Base-by-base conservation (phyloP, 805 yeast genomes). In the Nakazawaea siamensis region DNA sequence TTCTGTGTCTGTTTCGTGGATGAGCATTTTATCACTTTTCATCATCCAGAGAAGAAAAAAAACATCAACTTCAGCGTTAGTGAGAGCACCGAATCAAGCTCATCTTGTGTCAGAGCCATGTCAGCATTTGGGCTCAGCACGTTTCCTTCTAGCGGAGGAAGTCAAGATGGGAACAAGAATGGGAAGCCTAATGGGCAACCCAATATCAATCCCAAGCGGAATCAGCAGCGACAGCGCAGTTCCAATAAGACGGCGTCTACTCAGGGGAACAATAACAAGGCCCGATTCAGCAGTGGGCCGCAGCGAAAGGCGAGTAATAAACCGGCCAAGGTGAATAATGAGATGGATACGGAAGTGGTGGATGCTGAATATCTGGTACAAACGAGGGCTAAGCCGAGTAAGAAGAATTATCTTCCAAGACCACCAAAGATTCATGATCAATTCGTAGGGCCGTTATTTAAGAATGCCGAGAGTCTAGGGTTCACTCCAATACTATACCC, bases 371-470 rank as follows among this genome's bases (percentile, higher is more conserved):
- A 32, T 18, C 31, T 32, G 10, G 27, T 33, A 3, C n/a, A 51
- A 41, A 25, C 40, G 39, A 5, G 51, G 53, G 15, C 27, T 29
- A 1, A 60, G 52, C 36, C 28, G 4, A 9, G 25, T 11, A 33
- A 34, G 18, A 17, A 21, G 2, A 20, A 18, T 15, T 14, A 29
- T 16, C 21, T 38, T 11, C 37, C 34, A 13, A 25, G 13, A n/a
- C 36, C 37, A 6, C 26, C 34, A 10, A 21, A 21, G 18, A 28
- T 38, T 11, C 43, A 40, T 11, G 36, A 39, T 3, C 51, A 49
- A 24, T 55, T 46, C 41, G 46, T 55, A 20, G 62, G 64, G 2
- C 43, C 53, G 1, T 34, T 60, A n/a, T 13, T 57, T 2, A 16
- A 24, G 2, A 39, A 46, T 27, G 60, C 64, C 1, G 55, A 49